These are phyloP conservation scores for Solanum pennellii DNA, from an alignment of 257 asterid species.

Conservation along the genomic window DNA sequence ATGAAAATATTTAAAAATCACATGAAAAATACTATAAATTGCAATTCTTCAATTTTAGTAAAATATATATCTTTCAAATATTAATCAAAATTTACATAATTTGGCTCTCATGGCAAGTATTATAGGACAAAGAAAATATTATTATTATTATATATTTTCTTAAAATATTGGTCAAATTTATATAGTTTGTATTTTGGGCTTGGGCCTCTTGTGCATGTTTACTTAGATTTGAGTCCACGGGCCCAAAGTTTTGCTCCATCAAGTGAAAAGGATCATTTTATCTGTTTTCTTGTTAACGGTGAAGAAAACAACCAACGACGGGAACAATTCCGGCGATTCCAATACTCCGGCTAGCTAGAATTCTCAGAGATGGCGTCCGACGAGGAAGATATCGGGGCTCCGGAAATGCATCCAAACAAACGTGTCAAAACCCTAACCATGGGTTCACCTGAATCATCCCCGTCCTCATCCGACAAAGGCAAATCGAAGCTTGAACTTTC, in stretches of 20 bases:
- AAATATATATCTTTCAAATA: too few relatives aligned
- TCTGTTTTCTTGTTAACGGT: background rate
- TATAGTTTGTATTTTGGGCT: background rate
- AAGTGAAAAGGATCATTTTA: background rate
- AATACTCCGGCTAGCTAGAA: background rate
- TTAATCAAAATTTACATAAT: background rate
- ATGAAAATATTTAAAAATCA: background rate
- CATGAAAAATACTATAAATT: background rate
- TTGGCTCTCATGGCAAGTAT: background rate
- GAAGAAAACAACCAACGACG: background rate
- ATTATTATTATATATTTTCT: too few relatives aligned
- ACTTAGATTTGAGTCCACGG: background rate
- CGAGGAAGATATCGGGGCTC: background rate
- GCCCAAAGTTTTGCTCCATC: background rate
- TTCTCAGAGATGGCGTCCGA: background rate
- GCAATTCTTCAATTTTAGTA: background rate
- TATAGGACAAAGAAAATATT: background rate
- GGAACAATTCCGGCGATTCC: background rate
- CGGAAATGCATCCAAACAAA: background rate
- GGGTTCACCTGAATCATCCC: background rate
- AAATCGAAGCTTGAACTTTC: conserved; percentile 17
- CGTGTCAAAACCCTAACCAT: conserved; percentile 4
- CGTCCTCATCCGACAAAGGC: conserved; percentile 10
- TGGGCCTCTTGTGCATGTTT: background rate
- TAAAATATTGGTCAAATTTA: too few relatives aligned